These are phyloP conservation scores for Cornus controversa DNA, from an alignment of 148 eudicot genomes.

Conservation along the genomic window DNA sequence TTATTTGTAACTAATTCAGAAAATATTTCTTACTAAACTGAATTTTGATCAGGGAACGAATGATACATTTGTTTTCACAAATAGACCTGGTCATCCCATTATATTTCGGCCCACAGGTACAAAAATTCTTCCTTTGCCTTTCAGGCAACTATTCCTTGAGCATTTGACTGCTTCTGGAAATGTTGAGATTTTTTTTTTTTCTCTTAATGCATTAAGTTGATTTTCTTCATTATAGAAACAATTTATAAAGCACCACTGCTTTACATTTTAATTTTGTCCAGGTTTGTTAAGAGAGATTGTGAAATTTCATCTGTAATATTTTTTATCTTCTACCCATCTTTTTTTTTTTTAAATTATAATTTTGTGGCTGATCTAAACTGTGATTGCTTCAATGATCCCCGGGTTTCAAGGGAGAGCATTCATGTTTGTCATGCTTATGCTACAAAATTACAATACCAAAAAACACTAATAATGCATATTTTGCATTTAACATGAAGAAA, in stretches of 20 bases:
- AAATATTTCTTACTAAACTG: slow-evolving; percentile 18
- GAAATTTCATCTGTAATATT: no score
- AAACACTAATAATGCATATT: no score
- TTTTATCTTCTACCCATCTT: no score
- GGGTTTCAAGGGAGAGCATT: not conserved
- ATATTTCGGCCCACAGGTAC: slow-evolving; percentile 85
- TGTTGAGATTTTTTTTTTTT: no score
- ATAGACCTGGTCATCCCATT: slow-evolving; percentile 55
- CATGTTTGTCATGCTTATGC: not conserved
- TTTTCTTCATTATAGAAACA: not conserved
- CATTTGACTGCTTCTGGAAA: not conserved
- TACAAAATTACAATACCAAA: not conserved
- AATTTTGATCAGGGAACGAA: slow-evolving; percentile 64
- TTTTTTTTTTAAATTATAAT: not conserved
- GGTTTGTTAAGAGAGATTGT: not conserved
- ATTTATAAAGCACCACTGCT: no score
- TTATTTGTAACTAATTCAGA: not conserved
- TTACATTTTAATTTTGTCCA: not conserved
- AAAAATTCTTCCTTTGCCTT: not conserved
- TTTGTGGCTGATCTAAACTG: not conserved
- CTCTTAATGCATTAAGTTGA: not conserved
- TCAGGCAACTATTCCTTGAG: not conserved
- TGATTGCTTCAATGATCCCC: not conserved
- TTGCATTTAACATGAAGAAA: not conserved
- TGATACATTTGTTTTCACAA: slow-evolving; percentile 77